A percentile compares a stretch with the other conserved stretches of the same genome.
These are phyloP conservation scores for Apiospora kogelbergensis DNA, from an alignment of 2,329 filamentous ascomycete genomes.

Conservation along the genomic window DNA sequence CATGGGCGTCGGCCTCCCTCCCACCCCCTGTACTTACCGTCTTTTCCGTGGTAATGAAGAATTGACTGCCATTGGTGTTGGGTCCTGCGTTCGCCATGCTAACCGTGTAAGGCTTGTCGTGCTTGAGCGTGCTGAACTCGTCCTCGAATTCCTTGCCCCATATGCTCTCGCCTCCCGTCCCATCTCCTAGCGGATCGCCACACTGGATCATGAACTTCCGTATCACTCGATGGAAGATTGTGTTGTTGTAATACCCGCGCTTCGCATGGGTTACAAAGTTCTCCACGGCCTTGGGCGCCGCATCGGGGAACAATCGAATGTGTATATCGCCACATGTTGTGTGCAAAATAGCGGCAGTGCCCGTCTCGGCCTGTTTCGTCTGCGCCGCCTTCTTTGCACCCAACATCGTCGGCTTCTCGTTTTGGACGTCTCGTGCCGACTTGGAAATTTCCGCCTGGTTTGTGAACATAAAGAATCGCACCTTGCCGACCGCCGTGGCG, in stretches of 20 bases:
- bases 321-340: conserved; percentile 94
- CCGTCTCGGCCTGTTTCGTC: conserved; percentile 68
- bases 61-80: conserved; percentile 93
- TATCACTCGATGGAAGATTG: conserved; percentile 96
- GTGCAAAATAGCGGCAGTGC: conserved; percentile 81
- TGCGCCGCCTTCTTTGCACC: conserved; percentile 56
- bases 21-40: conserved; percentile 56
- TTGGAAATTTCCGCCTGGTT: conserved; percentile 84
- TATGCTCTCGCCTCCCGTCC: conserved; percentile 86
- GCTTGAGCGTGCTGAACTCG: conserved; percentile 86
- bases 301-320: conserved; percentile 87
- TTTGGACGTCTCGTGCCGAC: conserved; percentile 85
- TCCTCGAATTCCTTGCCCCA: conserved; percentile 93
- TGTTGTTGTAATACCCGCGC: conserved; percentile 94
- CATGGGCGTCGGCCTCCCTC: not conserved
- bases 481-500: conserved; percentile 79
- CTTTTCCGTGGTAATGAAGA: conserved; percentile 98
- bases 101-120: conserved; percentile 94
- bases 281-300: conserved; percentile 91
- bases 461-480: conserved; percentile 97
- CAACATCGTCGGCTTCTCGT: conserved; percentile 79
- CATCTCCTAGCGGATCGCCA: conserved; percentile 84
- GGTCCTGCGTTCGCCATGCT: conserved; percentile 98
- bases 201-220: conserved; percentile 97
- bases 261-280: conserved; percentile 94